Evolutionary conservation across 306 rosid genomes (phyloP), one percentile per base, ranked within the genome.

Genomic region (Acacia crassicarpa): DNA sequence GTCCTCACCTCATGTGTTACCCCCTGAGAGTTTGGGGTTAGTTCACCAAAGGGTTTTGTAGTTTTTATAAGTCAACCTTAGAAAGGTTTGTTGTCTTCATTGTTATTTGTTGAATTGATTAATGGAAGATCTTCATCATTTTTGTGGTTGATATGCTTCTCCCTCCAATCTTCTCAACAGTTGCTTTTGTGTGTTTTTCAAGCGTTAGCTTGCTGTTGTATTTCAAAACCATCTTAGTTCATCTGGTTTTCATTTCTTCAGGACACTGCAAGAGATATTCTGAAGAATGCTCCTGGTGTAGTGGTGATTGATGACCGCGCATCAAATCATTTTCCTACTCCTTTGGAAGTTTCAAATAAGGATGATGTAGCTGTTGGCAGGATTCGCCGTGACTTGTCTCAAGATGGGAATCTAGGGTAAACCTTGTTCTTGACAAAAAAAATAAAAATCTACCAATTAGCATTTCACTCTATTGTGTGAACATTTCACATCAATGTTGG

Each of bases 341-440:
- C 99, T 4, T 79, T 93, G 82, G 94, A 92, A 82, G 99, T 95
- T 67, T 95, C 99, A 45, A 95, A 92, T 83, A 93, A 93, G 81
- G 99, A 95, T 40, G 91, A 92, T 82, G 92, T 93, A 67, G 99
- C 99, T 2, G 97, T 95, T n/a, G 99, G 99, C 70, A 87, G 98
- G 81, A 95, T 95, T 51, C 94, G 98, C 70, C 91, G 87, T 12
- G 99, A 95, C 84, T 79, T 93, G 70, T 95, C 99, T 65, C 99
- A 87, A 73, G 97, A 93, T 45, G 97, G 97, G 71, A 88, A 91
- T 75, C 81, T 84, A 75, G 99, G 99, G 99, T 95, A 59, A 9
- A 84, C 12, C 33, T 25, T 59, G 11, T 59, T 59, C 35, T 59
- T 22, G 6, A 30, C 67, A 4, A 48, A 14, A 22, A 4, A 9